Conservation (phyloP, 2,329 filamentous ascomycete genomes). For the Phyllosticta citribraziliensis region DNA sequence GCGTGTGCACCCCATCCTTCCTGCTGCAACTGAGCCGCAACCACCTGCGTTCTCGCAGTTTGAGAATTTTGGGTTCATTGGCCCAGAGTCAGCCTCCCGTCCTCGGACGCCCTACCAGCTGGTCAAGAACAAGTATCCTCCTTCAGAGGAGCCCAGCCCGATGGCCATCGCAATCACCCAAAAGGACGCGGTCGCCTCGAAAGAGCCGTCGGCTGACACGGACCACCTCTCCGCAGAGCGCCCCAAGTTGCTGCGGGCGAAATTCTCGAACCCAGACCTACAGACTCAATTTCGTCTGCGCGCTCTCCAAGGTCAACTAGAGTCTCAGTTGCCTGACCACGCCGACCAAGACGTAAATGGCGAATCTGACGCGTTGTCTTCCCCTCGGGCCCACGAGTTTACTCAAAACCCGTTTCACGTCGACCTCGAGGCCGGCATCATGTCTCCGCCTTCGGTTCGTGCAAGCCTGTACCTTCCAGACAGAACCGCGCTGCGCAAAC, state of each 20-base stretch:
- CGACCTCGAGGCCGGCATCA: slow-evolving; percentile 18
- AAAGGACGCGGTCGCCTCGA: background rate
- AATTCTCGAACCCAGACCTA: slow-evolving; percentile 32
- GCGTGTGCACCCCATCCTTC: slow-evolving; percentile 9
- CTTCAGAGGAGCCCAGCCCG: slow-evolving; percentile 8
- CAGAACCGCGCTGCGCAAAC: slow-evolving; percentile 22
- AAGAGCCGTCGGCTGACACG: background rate
- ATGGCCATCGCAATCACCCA: background rate
- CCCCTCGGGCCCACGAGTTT: slow-evolving; percentile 63
- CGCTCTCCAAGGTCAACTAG: slow-evolving; percentile 30
- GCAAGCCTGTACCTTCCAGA: slow-evolving; percentile 15
- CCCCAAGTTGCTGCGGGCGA: slow-evolving; percentile 16
- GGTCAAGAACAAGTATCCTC: background rate
- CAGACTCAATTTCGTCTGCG: slow-evolving; percentile 28
- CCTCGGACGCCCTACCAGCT: background rate
- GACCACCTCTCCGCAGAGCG: slow-evolving; percentile 15
- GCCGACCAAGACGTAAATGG: slow-evolving; percentile 14
- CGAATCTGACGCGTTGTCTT: slow-evolving; percentile 51
- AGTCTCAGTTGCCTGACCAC: slow-evolving; percentile 24
- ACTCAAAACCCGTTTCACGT: slow-evolving; percentile 43
- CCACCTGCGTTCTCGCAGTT: slow-evolving; percentile 6
- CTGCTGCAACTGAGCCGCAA: slow-evolving; percentile 1
- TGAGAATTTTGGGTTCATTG: slow-evolving; percentile 7
- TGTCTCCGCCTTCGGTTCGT: slow-evolving; percentile 22
- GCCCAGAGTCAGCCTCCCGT: background rate